A percentile compares a stretch with the other conserved stretches of the same genome.
Conservation (phyloP, 2,329 filamentous ascomycete genomes). For the Ambrosiella beaveri region DNA sequence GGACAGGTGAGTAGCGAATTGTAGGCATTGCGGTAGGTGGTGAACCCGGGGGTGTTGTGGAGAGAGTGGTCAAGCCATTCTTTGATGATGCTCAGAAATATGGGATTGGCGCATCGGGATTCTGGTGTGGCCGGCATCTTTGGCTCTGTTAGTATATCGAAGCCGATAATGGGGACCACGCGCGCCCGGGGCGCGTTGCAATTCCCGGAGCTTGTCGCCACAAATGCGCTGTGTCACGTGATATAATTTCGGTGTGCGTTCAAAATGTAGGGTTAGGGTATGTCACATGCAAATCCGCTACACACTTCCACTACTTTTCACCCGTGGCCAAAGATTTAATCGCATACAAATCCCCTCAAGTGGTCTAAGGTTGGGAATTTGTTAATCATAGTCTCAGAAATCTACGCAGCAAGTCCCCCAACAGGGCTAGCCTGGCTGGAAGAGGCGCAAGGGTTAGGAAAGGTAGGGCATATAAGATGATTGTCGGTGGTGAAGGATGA, state of each 20-base stretch:
- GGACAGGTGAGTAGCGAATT: conserved; percentile 62
- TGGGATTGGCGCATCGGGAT: conserved; percentile 44
- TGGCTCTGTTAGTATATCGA: not conserved
- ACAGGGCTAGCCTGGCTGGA: too few species aligned
- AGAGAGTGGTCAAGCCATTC: conserved; percentile 58
- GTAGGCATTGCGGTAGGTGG: conserved; percentile 60
- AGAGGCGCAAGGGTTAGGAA: too few species aligned
- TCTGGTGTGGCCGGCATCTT: not conserved
- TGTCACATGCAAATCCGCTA: not conserved
- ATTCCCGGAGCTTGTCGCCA: not conserved
- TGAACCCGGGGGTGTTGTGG: conserved; percentile 51
- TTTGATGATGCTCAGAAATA: conserved; percentile 56
- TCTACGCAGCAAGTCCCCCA: too few species aligned
- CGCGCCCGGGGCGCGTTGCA: not conserved
- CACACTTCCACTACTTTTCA: too few species aligned
- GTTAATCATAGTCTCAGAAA: too few species aligned
- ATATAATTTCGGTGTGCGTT: not conserved
- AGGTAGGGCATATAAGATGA: too few species aligned
- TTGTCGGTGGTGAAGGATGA: too few species aligned
- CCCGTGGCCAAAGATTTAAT: too few species aligned
- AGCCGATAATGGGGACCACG: not conserved
- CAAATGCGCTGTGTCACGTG: not conserved
- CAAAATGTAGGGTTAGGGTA: not conserved
- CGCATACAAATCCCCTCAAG: too few species aligned
- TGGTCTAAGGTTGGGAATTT: too few species aligned